Evolutionary conservation across 495 filamentous ascomycete genomes (phyloP), one percentile per base, ranked within the genome.

Genomic region (Trichoderma asperelloides): DNA sequence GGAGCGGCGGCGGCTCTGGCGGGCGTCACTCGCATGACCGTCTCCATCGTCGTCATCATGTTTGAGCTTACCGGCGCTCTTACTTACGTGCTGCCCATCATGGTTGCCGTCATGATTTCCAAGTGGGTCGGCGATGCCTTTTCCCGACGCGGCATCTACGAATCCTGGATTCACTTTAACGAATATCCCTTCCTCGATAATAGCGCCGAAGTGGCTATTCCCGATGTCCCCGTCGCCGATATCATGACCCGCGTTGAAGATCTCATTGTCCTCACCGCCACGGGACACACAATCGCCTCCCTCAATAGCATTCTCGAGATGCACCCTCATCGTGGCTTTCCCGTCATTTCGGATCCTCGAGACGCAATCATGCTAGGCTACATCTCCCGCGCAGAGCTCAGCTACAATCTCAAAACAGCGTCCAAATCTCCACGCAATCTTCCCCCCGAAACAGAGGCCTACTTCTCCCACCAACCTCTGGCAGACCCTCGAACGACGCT

Each of bases 101-200:
- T 98, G 95, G 90, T 98, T 68, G 93, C 96, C n/a, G 95, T 98
- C 68, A 96, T 98, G 94, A 79, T 98, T 27, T 91, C 89, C 68
- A 98, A 98, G 77, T 98, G 95, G 95, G 92, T 96, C 25, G 95
- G 95, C 72, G 95, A 98, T 76, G 95, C 94, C 33, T 96, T 98
- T 76, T 91, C 91, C 21, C 91, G 91, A 63, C 87, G 90, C 21
- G 95, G 96, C 37, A 98, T 98, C 76, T 98, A 98, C 80, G 95
- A 98, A 73, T 90, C 87, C 62, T 98, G 95, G 95, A 98, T 98
- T 73, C 89, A 91, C 66, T 89, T 98, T 74, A 94, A 94, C 70
- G 93, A 92, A 71, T 98, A 97, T 77, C 96, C 96, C 3, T 97
- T 94, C 78, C 84, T 98, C 43, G 96, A 97, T 74, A 95, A 96